These are phyloP conservation scores for Penicillium sp. DNA, from an alignment of 2,329 filamentous ascomycete genomes.

Conservation along the genomic window DNA sequence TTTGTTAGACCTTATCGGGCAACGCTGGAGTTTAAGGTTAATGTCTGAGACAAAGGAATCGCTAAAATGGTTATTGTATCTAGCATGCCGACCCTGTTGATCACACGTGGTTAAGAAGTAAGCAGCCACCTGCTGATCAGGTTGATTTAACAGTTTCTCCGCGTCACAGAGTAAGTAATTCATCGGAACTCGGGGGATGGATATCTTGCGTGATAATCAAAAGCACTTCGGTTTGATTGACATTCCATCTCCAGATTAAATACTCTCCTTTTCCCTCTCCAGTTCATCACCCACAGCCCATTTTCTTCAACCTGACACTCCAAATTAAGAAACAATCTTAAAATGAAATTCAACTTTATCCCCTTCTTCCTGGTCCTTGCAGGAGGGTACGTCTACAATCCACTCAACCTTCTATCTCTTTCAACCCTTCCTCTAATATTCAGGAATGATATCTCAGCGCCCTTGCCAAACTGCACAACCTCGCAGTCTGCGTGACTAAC, in stretches of 20 bases:
- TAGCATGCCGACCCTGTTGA: background rate
- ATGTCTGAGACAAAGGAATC: background rate
- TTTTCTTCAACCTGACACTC: background rate
- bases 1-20: background rate
- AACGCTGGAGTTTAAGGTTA: constrained; percentile 1
- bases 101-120: background rate
- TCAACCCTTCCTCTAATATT: background rate
- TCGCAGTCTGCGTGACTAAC: background rate
- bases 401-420: background rate
- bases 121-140: background rate
- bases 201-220: background rate
- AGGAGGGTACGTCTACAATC: background rate
- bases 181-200: background rate
- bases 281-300: background rate
- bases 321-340: background rate
- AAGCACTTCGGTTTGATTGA: background rate
- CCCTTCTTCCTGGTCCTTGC: background rate
- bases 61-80: background rate
- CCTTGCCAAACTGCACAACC: background rate
- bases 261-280: background rate
- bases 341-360: background rate
- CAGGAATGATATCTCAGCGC: background rate
- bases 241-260: background rate
- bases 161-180: background rate
- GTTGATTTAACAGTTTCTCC: background rate